Evolutionary conservation across 1,284 basidiomycete species (phyloP), one percentile per base, ranked within the genome.

Genomic region (Mycosarcoma maydis): DNA sequence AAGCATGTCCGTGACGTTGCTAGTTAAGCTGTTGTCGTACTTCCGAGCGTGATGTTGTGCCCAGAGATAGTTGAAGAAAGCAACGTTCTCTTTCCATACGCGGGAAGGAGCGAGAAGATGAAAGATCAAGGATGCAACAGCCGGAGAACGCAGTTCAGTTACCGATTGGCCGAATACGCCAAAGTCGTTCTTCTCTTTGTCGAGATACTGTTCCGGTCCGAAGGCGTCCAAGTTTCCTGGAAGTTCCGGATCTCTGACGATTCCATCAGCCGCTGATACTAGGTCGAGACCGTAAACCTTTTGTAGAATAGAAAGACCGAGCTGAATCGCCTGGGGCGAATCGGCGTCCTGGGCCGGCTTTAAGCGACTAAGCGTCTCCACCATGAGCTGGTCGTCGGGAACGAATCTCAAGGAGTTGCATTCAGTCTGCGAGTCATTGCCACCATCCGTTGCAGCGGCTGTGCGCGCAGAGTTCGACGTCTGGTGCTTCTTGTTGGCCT

Each of bases 61-160:
- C 66, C 66, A 69, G 6, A 69, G 34, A 38, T 62, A 69, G 37
- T 69, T 64, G 59, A 69, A 69, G 14, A 69, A 43, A 13, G 58
- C 51, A 6, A 59, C 14, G 24, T 8, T 38, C 13, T 48, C 20
- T 8, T 55, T 45, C 50, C 50, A 45, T 2, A 36, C 7, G 3
- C 30, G 29, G 7, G 29, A 23, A 20, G 6, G n/a, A 4, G 39
- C 13, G 2, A 69, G 38, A 14, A 6, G 39, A 8, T 2, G 56
- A 29, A 23, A 54, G 16, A 11, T 53, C 46, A n/a, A 54, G 17
- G 34, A 50, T 11, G 17, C 40, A 5, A 48, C 42, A 11, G 4
- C 30, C 13, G 39, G 6, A 16, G 51, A 43, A 9, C 41, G 43
- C 29, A 69, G 32, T 29, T 55, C 55, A 24, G 43, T 34, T 1